Conservation (phyloP, 352 stramenopile genomes). For the Nothophytophthora sp. region DNA sequence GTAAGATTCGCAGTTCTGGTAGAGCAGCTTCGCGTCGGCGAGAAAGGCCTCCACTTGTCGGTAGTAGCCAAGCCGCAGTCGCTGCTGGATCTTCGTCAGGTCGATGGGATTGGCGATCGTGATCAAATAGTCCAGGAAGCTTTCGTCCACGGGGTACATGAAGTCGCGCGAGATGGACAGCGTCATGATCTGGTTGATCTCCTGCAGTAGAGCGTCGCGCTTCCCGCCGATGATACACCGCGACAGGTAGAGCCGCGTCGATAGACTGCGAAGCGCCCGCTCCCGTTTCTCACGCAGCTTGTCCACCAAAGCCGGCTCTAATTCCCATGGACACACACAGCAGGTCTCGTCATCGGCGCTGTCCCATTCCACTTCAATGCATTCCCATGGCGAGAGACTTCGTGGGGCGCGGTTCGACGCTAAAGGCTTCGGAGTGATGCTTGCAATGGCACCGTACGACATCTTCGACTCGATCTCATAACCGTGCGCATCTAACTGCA, state of each 20-base stretch:
- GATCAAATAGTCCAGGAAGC: constrained; percentile 80
- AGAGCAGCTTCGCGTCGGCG: constrained; percentile 73
- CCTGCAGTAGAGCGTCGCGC: constrained; percentile 47
- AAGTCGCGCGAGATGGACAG: constrained; percentile 81
- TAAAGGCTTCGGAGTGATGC: constrained; percentile 35
- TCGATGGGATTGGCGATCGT: constrained; percentile 87
- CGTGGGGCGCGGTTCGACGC: constrained; percentile 9
- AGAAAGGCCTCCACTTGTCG: constrained; percentile 85
- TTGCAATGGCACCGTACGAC: constrained; percentile 64
- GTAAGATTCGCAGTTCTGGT: constrained; percentile 83
- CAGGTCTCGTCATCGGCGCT: constrained; percentile 68
- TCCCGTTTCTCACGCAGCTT: constrained; percentile 44
- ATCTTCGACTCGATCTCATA: constrained; percentile 57
- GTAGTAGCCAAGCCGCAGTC: constrained; percentile 72
- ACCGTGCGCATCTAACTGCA: constrained; percentile 64
- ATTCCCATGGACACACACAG: constrained; percentile 77
- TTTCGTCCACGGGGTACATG: constrained; percentile 71
- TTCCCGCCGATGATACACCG: constrained; percentile 51
- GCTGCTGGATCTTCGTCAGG: constrained; percentile 74
- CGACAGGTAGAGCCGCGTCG: constrained; percentile 48
- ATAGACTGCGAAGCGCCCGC: constrained; percentile 33
- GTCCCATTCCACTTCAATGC: constrained; percentile 71
- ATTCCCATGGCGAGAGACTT: constrained; percentile 73
- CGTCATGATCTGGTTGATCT: constrained; percentile 62
- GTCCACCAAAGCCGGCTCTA: constrained; percentile 47